phyloP scores from a whole-genome alignment of 2,329 filamentous ascomycete species.

The Akanthomyces lecanii region DNA sequence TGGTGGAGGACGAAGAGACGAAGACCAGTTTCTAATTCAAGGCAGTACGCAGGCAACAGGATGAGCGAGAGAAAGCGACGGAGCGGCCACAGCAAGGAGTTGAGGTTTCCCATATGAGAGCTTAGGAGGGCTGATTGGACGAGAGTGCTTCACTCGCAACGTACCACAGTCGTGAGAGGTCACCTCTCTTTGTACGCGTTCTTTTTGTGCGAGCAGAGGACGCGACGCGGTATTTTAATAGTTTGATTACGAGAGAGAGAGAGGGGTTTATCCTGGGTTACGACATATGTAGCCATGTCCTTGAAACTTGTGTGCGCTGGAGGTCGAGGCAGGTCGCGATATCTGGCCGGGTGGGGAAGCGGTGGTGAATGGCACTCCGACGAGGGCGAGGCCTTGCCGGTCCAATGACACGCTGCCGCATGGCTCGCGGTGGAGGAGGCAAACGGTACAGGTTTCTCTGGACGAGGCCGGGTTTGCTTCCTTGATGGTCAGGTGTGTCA shows the following conservation, averaged over 20 bases:
- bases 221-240: not conserved
- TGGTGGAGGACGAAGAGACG: no score
- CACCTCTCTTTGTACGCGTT: not conserved
- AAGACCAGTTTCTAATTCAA: not conserved
- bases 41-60: not conserved
- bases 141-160: not conserved
- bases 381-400: not conserved
- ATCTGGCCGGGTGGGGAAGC: conserved; percentile 9
- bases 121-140: not conserved
- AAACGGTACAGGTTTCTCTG: not conserved
- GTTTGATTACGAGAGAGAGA: not conserved
- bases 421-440: not conserved
- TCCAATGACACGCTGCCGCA: not conserved
- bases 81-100: not conserved
- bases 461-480: not conserved
- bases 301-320: conserved; percentile 1
- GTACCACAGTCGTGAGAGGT: not conserved
- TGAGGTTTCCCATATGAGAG: not conserved
- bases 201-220: not conserved
- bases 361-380: not conserved
- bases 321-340: conserved; percentile 2
- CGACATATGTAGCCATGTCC: not conserved
- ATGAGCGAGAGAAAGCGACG: not conserved
- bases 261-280: not conserved
- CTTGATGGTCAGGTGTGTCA: not conserved